Conservation (phyloP, 768 basidiomycete genomes). For the Russula sp. region DNA sequence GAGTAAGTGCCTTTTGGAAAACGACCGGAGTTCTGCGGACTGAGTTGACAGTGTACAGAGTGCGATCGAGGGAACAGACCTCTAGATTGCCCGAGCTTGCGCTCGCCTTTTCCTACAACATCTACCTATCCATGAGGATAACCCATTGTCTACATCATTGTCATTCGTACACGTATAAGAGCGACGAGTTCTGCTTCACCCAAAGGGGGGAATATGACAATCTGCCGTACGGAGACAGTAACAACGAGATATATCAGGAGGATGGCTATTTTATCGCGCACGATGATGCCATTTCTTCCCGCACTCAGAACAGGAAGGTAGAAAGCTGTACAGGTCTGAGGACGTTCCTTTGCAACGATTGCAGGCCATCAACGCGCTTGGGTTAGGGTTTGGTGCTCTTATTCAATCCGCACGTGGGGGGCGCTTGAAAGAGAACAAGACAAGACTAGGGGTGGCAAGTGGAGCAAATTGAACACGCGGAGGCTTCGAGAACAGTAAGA, state of each 20-base stretch:
- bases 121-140: slow-evolving; percentile 30
- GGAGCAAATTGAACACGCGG: too few relatives aligned
- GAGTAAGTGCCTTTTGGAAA: not conserved
- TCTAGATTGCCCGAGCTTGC: slow-evolving; percentile 8
- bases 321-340: slow-evolving; percentile 29
- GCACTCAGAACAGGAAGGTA: slow-evolving; percentile 33
- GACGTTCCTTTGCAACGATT: slow-evolving; percentile 21
- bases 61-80: slow-evolving; percentile 3
- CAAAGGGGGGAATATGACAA: slow-evolving; percentile 32
- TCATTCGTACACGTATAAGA: slow-evolving; percentile 27
- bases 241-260: not conserved
- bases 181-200: slow-evolving; percentile 27
- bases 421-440: too few relatives aligned
- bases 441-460: too few relatives aligned
- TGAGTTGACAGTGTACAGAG: not conserved
- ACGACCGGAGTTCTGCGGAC: not conserved
- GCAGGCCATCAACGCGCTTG: slow-evolving; percentile 25
- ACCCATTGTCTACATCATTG: slow-evolving; percentile 26
- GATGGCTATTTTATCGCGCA: slow-evolving; percentile 14
- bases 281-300: slow-evolving; percentile 34
- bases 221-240: slow-evolving; percentile 22
- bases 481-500: not conserved
- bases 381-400: slow-evolving; percentile 12
- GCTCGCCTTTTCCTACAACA: slow-evolving; percentile 30
- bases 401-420: not conserved